A percentile compares a stretch with the other conserved stretches of the same genome.
Evolutionary conservation across 129 eudicot genomes (phyloP).

Genomic region (Arctium minus): DNA sequence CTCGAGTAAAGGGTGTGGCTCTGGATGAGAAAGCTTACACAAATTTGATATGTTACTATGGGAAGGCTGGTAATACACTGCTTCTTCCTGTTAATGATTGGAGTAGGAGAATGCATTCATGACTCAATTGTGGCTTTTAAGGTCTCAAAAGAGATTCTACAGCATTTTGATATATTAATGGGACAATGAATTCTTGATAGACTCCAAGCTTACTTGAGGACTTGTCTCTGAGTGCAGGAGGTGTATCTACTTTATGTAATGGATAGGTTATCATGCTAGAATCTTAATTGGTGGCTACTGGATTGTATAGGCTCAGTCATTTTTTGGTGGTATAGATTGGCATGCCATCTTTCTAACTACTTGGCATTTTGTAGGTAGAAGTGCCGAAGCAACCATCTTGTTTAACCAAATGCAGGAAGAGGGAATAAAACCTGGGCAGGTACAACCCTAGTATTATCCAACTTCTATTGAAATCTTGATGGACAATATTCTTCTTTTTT

Average conservation of each 20-base stretch:
- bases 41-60: conserved; percentile 69
- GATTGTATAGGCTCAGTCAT: not conserved
- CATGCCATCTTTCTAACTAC: not conserved
- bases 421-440: conserved; percentile 95
- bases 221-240: not conserved
- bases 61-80: conserved; percentile 71
- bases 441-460: conserved; percentile 14
- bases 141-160: not conserved
- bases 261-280: conserved; percentile 8
- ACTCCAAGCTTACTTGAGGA: not conserved
- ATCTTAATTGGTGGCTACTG: not conserved
- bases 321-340: not conserved
- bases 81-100: conserved; percentile 5
- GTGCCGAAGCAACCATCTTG: conserved; percentile 60
- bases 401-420: conserved; percentile 79
- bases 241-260: not conserved
- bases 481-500: not conserved
- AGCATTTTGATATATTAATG: conserved; percentile 13
- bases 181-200: not conserved
- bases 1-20: conserved; percentile 54
- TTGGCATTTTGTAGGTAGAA: conserved; percentile 53
- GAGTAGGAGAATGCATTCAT: not conserved
- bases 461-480: not conserved
- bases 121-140: not conserved
- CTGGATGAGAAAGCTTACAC: conserved; percentile 86